Evolutionary conservation across 192 early-diverging fungal species (phyloP).

Genomic region (Funneliformis mosseae): DNA sequence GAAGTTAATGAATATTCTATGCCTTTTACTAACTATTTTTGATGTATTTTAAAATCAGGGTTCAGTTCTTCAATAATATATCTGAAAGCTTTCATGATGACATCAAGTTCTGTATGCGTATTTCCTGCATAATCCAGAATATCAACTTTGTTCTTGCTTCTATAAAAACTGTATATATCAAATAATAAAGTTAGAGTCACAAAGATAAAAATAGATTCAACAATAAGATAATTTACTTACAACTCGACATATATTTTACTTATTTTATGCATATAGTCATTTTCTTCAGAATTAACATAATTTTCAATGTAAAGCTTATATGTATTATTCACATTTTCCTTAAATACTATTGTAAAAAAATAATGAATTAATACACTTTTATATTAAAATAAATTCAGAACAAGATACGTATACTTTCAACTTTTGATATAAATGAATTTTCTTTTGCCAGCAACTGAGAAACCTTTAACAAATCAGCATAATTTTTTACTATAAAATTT

Average conservation of each 20-base stretch:
- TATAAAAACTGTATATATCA: conserved; percentile 27
- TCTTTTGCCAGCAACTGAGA: conserved; percentile 6
- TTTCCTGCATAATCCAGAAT: conserved; percentile 31
- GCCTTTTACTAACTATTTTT: conserved; percentile 34
- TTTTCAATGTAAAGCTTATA: conserved; percentile 28
- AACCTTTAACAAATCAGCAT: conserved; percentile 24
- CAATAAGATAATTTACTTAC: conserved; percentile 34
- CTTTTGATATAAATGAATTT: conserved; percentile 15
- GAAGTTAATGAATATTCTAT: conserved; percentile 14
- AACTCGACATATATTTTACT: conserved; percentile 35
- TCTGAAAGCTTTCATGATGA: conserved; percentile 28
- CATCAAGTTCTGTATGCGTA: conserved; percentile 32
- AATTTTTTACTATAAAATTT: conserved; percentile 33
- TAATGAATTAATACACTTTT: conserved; percentile 16
- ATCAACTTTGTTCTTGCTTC: conserved; percentile 26
- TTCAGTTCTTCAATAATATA: conserved; percentile 36
- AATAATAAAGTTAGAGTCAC: conserved; percentile 17
- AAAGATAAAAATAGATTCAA: conserved; percentile 19
- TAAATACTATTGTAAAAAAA: conserved; percentile 28
- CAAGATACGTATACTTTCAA: conserved; percentile 20
- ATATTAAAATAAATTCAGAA: conserved; percentile 18
- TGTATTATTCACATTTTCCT: conserved; percentile 4
- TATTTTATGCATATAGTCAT: conserved; percentile 29
- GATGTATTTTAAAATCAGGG: conserved; percentile 18
- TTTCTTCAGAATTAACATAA: conserved; percentile 27